Conservation (phyloP, 768 basidiomycete species). For the Podaxis sp. region DNA sequence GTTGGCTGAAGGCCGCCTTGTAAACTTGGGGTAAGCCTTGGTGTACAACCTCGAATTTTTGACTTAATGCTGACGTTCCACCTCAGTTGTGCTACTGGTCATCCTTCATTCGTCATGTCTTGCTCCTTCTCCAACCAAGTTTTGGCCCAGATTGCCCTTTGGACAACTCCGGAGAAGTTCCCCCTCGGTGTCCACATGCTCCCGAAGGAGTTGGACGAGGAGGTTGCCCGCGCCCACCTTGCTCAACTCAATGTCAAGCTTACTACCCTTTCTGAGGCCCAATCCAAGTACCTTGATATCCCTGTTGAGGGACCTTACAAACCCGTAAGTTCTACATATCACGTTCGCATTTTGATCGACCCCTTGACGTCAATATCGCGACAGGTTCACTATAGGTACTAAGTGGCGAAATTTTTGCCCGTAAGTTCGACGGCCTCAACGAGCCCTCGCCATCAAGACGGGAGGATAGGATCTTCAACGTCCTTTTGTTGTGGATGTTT, state of each 20-base stretch:
- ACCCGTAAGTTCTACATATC: conserved; percentile 32
- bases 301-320: conserved; percentile 74
- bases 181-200: conserved; percentile 97
- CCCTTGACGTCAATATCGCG: conserved; percentile 7
- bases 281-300: conserved; percentile 91
- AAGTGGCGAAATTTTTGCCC: conserved; percentile 27
- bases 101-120: conserved; percentile 99
- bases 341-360: neutral
- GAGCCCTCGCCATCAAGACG: conserved; percentile 63
- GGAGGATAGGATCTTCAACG: conserved; percentile 69
- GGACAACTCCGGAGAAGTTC: conserved; percentile 91
- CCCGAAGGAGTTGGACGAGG: conserved; percentile 98
- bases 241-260: conserved; percentile 92
- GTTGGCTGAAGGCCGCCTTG: conserved; percentile 97
- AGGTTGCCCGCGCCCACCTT: conserved; percentile 96
- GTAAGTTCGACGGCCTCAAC: conserved; percentile 70
- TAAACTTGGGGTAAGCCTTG: conserved; percentile 84
- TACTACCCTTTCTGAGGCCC: conserved; percentile 67
- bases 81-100: conserved; percentile 88
- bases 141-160: conserved; percentile 96
- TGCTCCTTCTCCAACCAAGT: conserved; percentile 99
- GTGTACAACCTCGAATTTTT: neutral
- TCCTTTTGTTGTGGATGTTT: conserved; percentile 51
- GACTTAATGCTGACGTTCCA: conserved; percentile 14
- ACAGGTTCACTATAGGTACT: conserved; percentile 48